Evolutionary conservation across 1,139 yeast genomes (phyloP).

Genomic region (Tardiomyces digboiensis): DNA sequence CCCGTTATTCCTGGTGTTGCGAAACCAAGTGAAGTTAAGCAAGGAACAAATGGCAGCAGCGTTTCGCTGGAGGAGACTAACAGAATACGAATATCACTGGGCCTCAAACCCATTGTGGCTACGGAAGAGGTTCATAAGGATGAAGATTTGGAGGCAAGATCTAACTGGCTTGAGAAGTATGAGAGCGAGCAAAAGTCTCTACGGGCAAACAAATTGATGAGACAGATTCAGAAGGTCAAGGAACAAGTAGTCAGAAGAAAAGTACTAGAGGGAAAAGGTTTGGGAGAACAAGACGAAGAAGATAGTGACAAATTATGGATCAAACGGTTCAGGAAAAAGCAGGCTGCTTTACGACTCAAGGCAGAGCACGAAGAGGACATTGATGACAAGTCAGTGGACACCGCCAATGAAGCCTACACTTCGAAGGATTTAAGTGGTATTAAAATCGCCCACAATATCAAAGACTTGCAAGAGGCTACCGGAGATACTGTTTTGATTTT

Average conservation of each 20-base stretch:
- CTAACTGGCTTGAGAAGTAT: constrained; percentile 22
- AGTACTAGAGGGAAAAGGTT: constrained; percentile 18
- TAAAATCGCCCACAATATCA: constrained; percentile 37
- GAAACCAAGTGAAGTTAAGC: too few species aligned
- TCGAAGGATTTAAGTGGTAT: constrained; percentile 30
- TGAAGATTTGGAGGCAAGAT: constrained; percentile 21
- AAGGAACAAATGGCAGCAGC: neutral
- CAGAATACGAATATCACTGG: constrained; percentile 17
- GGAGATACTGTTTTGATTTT: constrained; percentile 54
- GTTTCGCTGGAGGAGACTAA: constrained; percentile 23
- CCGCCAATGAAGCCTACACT: constrained; percentile 21
- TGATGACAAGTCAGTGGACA: constrained; percentile 9
- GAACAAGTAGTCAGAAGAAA: constrained; percentile 17
- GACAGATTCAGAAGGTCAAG: constrained; percentile 12
- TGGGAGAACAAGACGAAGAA: constrained; percentile 13
- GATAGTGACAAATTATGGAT: constrained; percentile 6
- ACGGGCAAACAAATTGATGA: constrained; percentile 5
- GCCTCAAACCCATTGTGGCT: constrained; percentile 26
- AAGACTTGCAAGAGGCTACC: constrained; percentile 31
- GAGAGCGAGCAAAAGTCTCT: constrained; percentile 11
- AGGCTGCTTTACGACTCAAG: constrained; percentile 2
- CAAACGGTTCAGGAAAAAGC: constrained; percentile 3
- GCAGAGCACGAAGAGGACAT: constrained; percentile 11
- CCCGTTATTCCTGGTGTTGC: constrained; percentile 30
- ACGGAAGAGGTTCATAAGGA: neutral